Evolutionary conservation across 768 basidiomycete species (phyloP).

Genomic region (Leccinum longicurvipes): DNA sequence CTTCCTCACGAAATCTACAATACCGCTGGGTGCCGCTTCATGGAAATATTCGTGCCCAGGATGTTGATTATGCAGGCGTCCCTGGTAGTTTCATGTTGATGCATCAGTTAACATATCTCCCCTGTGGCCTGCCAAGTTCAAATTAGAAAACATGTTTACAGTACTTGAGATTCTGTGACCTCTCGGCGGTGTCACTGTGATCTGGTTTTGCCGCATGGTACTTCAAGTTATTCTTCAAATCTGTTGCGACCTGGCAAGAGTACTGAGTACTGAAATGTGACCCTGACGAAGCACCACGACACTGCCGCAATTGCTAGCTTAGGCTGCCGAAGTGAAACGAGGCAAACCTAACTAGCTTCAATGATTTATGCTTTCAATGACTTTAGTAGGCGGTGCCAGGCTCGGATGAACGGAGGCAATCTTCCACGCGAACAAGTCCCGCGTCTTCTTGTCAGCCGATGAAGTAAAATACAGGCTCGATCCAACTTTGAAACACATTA

Average conservation of each 20-base stretch:
- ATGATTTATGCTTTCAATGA: conserved; percentile 1
- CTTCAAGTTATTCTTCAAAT: background rate
- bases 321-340: background rate
- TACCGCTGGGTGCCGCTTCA: background rate
- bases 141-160: background rate
- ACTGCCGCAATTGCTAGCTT: background rate
- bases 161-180: background rate
- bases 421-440: conserved; percentile 9
- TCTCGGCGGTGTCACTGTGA: background rate
- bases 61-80: background rate
- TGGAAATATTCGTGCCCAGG: background rate
- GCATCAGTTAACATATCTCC: background rate
- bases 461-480: conserved; percentile 10
- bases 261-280: background rate
- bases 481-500: conserved; percentile 2
- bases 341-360: conserved; percentile 2
- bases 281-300: background rate
- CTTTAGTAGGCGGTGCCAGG: conserved; percentile 1
- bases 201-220: background rate
- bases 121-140: background rate
- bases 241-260: background rate
- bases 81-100: background rate
- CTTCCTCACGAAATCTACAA: background rate
- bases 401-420: conserved; percentile 1
- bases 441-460: conserved; percentile 5